Evolutionary conservation across 2,329 filamentous ascomycete species (phyloP).

Genomic region (Xylaria digitata): DNA sequence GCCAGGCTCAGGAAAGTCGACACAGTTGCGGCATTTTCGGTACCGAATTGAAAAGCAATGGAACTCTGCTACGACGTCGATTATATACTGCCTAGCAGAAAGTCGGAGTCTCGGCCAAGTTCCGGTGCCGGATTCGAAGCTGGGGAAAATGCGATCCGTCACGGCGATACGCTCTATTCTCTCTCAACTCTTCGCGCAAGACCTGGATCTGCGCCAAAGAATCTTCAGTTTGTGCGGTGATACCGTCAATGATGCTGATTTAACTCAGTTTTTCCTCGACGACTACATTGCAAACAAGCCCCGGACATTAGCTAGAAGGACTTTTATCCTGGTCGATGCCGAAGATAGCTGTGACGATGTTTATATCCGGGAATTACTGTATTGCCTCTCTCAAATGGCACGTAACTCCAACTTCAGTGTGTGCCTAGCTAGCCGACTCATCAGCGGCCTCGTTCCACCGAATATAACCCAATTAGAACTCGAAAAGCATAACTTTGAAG

Average conservation of each 20-base stretch:
- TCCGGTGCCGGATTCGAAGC: conserved; percentile 6
- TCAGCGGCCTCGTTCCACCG: conserved; percentile 14
- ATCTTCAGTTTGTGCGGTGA: conserved; percentile 11
- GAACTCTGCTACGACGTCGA: conserved; percentile 20
- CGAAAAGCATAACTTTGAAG: conserved; percentile 28
- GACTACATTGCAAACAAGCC: conserved; percentile 21
- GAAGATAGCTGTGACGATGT: conserved; percentile 24
- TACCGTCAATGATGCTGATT: conserved; percentile 13
- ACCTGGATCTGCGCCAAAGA: conserved; percentile 25
- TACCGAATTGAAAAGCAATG: conserved; percentile 34
- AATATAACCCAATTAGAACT: conserved; percentile 27
- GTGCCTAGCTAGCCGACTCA: conserved; percentile 32
- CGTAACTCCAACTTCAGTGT: conserved; percentile 31
- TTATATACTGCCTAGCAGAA: conserved; percentile 32
- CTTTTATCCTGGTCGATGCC: conserved; percentile 35
- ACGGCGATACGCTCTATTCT: conserved; percentile 32
- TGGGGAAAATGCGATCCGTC: conserved; percentile 21
- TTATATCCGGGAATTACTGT: conserved; percentile 33
- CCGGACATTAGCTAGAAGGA: conserved; percentile 25
- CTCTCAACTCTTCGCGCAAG: conserved; percentile 32
- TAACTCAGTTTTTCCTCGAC: conserved; percentile 34
- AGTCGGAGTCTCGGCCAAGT: conserved; percentile 5
- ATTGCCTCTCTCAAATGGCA: conserved; percentile 27
- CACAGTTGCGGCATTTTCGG: conserved; percentile 26
- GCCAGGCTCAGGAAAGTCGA: conserved; percentile 36